phyloP scores from a whole-genome alignment of 1,284 basidiomycete genomes.

The Taiwanofungus camphoratus region DNA sequence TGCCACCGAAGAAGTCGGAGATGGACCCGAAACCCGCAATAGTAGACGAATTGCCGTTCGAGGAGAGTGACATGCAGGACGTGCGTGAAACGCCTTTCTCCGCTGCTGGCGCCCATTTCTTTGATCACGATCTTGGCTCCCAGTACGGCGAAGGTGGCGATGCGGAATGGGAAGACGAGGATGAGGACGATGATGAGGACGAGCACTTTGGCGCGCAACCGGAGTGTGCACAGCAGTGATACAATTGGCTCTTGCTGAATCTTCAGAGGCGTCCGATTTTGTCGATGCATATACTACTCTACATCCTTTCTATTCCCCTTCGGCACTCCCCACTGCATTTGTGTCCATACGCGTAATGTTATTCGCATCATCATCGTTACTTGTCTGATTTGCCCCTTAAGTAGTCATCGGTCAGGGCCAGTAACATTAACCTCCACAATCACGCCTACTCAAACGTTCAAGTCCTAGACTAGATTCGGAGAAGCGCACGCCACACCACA shows the following conservation, averaged over 20 bases:
- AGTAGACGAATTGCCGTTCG: constrained; percentile 68
- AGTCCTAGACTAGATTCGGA: too few species aligned
- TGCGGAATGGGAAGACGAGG: constrained; percentile 51
- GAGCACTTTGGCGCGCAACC: constrained; percentile 50
- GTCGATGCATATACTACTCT: background rate
- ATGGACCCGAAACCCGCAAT: constrained; percentile 65
- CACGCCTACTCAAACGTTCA: too few species aligned
- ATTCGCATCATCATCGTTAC: too few species aligned
- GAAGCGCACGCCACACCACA: too few species aligned
- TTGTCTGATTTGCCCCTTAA: too few species aligned
- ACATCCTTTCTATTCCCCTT: background rate
- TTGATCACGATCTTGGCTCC: constrained; percentile 62
- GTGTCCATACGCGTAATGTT: too few species aligned
- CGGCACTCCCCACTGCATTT: too few species aligned
- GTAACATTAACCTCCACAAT: too few species aligned
- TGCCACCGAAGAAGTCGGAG: constrained; percentile 71
- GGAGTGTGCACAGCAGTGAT: constrained; percentile 62
- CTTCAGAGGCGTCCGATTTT: background rate
- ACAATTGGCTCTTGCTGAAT: background rate
- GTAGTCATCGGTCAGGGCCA: too few species aligned
- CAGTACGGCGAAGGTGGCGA: constrained; percentile 63
- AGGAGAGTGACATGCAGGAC: constrained; percentile 72
- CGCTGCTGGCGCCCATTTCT: constrained; percentile 59
- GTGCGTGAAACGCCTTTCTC: constrained; percentile 74
- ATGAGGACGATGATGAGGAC: constrained; percentile 59